These are phyloP conservation scores for Ogataea haglerorum DNA, from an alignment of 805 yeast species.

Conservation along the genomic window DNA sequence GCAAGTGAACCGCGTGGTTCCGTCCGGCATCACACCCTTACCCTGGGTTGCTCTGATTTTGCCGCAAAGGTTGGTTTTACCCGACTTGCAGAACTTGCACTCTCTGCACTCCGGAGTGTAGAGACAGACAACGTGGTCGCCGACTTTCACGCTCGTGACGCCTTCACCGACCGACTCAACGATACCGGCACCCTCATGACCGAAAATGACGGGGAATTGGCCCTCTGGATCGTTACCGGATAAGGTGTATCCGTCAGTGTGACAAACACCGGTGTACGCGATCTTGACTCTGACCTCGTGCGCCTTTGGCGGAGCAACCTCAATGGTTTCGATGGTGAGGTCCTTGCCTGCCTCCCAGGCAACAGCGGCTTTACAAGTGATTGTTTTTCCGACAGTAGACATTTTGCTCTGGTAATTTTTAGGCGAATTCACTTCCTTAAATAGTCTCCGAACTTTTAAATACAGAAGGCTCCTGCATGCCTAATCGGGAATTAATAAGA, in stretches of 20 bases:
- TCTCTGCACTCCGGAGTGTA: constrained; percentile 96
- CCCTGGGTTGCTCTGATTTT: constrained; percentile 97
- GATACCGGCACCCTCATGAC: constrained; percentile 98
- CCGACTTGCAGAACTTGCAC: constrained; percentile 92
- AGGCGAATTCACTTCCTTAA: not conserved
- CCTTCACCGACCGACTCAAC: constrained; percentile 96
- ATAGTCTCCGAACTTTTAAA: not conserved
- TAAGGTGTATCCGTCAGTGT: constrained; percentile 95
- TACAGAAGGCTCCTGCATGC: constrained; percentile 20
- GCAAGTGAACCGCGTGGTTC: constrained; percentile 84
- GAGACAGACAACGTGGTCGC: constrained; percentile 89
- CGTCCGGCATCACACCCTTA: constrained; percentile 98
- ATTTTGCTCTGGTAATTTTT: constrained; percentile 11
- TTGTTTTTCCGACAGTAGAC: constrained; percentile 39
- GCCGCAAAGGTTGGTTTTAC: constrained; percentile 95
- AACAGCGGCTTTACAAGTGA: constrained; percentile 92
- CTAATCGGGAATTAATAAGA: constrained; percentile 13
- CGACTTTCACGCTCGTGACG: constrained; percentile 83
- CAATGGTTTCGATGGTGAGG: constrained; percentile 77
- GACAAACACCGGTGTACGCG: constrained; percentile 91
- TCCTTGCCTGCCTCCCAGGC: constrained; percentile 91
- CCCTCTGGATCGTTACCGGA: constrained; percentile 97
- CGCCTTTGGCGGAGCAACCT: constrained; percentile 91
- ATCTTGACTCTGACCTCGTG: constrained; percentile 95
- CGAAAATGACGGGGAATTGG: constrained; percentile 86